phyloP scores from a whole-genome alignment of 176 grass and related monocot genomes.

The Oryza glumipatula region DNA sequence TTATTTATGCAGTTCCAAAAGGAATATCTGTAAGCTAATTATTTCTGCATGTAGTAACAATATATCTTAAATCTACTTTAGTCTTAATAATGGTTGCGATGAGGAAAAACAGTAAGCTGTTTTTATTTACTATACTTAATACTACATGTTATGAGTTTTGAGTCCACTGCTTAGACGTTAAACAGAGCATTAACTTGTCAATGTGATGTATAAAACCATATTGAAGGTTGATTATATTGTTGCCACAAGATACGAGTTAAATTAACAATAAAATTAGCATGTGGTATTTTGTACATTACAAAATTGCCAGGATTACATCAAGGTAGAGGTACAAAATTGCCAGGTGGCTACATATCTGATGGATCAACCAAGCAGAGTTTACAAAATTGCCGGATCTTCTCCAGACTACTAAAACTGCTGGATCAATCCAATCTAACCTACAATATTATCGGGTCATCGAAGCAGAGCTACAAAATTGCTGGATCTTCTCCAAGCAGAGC shows the following conservation, averaged over 20 bases:
- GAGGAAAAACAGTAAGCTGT: background rate
- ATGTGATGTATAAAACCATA: background rate
- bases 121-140: background rate
- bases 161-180: background rate
- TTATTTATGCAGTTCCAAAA: background rate
- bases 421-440: background rate
- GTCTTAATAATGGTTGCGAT: background rate
- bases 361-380: background rate
- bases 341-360: background rate
- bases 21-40: background rate
- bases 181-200: background rate
- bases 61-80: background rate
- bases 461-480: background rate
- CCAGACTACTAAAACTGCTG: background rate
- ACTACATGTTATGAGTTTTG: background rate
- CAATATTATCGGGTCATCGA: constrained; percentile 17
- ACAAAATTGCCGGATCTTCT: background rate
- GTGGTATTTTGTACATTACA: constrained; percentile 13
- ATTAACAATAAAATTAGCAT: background rate
- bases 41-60: background rate
- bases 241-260: background rate
- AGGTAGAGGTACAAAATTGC: background rate
- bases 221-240: background rate
- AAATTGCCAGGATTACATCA: constrained; percentile 18
- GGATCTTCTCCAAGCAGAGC: background rate